A percentile compares a stretch with the other conserved stretches of the same genome.
Evolutionary conservation across 768 basidiomycete species (phyloP).

Genomic region (Amanita rubescens): DNA sequence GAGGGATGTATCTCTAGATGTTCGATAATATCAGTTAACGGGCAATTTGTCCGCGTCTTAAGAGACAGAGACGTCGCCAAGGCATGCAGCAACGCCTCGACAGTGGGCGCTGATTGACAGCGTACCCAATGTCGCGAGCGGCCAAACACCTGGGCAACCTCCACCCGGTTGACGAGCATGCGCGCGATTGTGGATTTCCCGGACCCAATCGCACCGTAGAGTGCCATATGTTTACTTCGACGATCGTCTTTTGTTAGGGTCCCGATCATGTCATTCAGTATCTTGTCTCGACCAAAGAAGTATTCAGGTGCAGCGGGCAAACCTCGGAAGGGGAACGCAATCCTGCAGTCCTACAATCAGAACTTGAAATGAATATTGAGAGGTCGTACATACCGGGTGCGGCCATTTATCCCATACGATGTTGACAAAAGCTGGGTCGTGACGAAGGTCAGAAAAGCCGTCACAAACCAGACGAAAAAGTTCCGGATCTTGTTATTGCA

Average conservation of each 20-base stretch:
- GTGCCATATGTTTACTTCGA: background rate
- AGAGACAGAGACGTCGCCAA: background rate
- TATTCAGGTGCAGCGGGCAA: background rate
- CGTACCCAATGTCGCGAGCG: background rate
- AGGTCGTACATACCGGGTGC: background rate
- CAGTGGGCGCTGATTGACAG: background rate
- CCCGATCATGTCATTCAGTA: background rate
- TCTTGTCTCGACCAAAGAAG: slow-evolving; percentile 1
- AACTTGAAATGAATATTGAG: background rate
- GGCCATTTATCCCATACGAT: background rate
- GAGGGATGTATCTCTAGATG: background rate
- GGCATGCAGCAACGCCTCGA: background rate
- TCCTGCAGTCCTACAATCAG: background rate
- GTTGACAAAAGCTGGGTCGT: background rate
- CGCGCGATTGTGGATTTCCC: background rate
- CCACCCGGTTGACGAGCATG: background rate
- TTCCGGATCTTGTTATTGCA: background rate
- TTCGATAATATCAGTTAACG: background rate
- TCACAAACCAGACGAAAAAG: background rate
- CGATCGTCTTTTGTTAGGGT: background rate
- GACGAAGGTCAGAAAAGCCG: background rate
- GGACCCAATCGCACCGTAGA: background rate
- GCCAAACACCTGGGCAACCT: background rate
- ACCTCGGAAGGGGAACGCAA: background rate
- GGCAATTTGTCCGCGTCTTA: background rate